Conservation (phyloP, 2,329 filamentous ascomycete species). For the Pestalotiopsis sp. region DNA sequence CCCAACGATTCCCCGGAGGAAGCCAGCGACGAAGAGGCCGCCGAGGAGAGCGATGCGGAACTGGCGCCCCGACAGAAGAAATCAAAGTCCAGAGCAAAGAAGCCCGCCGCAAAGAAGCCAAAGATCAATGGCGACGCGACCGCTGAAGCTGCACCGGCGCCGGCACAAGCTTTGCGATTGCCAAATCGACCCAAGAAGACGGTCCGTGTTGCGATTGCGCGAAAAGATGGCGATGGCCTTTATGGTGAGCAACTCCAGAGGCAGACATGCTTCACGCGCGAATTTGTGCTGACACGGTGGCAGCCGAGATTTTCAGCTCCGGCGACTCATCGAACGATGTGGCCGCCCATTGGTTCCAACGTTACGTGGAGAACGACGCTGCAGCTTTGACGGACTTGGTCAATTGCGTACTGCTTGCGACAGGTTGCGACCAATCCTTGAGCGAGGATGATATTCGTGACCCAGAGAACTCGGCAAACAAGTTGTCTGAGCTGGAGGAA, state of each 20-base stretch:
- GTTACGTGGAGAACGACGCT: conserved; percentile 55
- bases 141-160: conserved; percentile 35
- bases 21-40: conserved; percentile 24
- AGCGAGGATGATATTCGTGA: conserved; percentile 84
- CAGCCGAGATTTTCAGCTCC: conserved; percentile 65
- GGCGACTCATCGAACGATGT: conserved; percentile 57
- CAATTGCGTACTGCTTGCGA: conserved; percentile 67
- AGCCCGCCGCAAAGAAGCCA: conserved; percentile 63
- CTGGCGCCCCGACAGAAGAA: conserved; percentile 39
- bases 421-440: conserved; percentile 79
- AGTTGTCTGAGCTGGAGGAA: conserved; percentile 81
- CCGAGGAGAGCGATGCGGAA: conserved; percentile 45
- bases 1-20: conserved; percentile 20
- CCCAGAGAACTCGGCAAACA: conserved; percentile 79
- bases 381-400: conserved; percentile 61
- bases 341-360: conserved; percentile 59
- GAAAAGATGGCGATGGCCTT: conserved; percentile 52
- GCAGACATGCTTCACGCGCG: neutral
- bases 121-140: conserved; percentile 59
- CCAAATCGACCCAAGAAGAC: conserved; percentile 58
- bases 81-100: conserved; percentile 47
- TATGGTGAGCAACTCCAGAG: conserved; percentile 48
- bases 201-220: conserved; percentile 50
- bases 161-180: conserved; percentile 30
- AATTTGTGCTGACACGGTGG: neutral